These are phyloP conservation scores for Pichia manshurica DNA, from an alignment of 805 yeast species.

Conservation along the genomic window DNA sequence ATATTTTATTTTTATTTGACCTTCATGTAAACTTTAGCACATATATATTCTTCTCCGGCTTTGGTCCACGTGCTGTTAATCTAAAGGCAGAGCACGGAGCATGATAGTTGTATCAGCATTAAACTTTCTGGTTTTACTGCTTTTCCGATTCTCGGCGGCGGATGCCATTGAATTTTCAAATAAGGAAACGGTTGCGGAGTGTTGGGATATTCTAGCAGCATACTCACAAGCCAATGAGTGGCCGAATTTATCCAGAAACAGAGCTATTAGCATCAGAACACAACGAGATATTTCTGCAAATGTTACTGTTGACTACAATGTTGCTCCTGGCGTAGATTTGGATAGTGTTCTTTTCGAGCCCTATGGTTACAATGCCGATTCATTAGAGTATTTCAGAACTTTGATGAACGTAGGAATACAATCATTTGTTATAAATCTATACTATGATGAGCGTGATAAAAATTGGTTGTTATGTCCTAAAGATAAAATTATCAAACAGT, in stretches of 20 bases:
- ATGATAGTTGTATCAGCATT: background rate
- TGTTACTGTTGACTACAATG: constrained; percentile 35
- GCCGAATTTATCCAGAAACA: constrained; percentile 28
- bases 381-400: constrained; percentile 25
- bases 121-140: background rate
- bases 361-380: constrained; percentile 28
- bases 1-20: too few relatives aligned
- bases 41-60: too few relatives aligned
- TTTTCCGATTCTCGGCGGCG: background rate
- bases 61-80: too few relatives aligned
- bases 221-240: constrained; percentile 19
- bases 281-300: constrained; percentile 44
- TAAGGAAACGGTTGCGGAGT: background rate
- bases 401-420: constrained; percentile 42
- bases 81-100: too few relatives aligned
- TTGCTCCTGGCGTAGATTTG: constrained; percentile 37
- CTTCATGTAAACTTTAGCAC: too few relatives aligned
- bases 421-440: constrained; percentile 46
- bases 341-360: constrained; percentile 28
- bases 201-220: constrained; percentile 1
- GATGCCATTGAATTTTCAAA: background rate
- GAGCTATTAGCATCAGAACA: constrained; percentile 35
- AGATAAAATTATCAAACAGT: background rate
- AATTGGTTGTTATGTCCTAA: constrained; percentile 56
- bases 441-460: constrained; percentile 42